Conservation (phyloP, 768 basidiomycete genomes). For the Russula ochroleuca region DNA sequence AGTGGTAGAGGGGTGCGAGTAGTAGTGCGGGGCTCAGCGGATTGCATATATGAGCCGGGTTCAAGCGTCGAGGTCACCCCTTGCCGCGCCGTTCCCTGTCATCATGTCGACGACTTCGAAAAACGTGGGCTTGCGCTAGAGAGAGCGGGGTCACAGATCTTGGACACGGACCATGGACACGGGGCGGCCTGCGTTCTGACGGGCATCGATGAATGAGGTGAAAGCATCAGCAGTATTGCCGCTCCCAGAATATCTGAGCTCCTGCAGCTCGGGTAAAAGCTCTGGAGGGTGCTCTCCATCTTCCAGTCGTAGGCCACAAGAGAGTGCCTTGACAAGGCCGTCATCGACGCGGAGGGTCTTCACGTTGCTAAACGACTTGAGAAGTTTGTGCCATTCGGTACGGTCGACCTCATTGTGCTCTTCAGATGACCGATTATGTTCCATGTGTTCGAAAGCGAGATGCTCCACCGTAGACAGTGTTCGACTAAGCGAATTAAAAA, state of each 20-base stretch:
- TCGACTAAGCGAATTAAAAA: neutral
- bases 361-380: neutral
- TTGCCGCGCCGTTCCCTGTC: no score
- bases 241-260: neutral
- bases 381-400: neutral
- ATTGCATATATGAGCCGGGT: no score
- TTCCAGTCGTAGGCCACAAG: neutral
- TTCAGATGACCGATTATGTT: neutral
- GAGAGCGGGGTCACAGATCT: no score
- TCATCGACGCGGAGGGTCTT: neutral
- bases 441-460: neutral
- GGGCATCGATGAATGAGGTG: neutral
- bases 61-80: no score
- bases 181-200: neutral
- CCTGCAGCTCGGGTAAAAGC: neutral
- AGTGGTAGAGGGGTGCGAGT: no score
- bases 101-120: no score
- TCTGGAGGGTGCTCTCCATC: neutral
- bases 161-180: no score
- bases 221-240: neutral
- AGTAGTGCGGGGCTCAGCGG: no score
- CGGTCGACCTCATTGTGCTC: neutral
- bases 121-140: no score
- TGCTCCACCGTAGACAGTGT: neutral
- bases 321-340: neutral